These are phyloP conservation scores for Colletotrichum viniferum DNA, from an alignment of 2,329 filamentous ascomycete genomes.

Conservation along the genomic window DNA sequence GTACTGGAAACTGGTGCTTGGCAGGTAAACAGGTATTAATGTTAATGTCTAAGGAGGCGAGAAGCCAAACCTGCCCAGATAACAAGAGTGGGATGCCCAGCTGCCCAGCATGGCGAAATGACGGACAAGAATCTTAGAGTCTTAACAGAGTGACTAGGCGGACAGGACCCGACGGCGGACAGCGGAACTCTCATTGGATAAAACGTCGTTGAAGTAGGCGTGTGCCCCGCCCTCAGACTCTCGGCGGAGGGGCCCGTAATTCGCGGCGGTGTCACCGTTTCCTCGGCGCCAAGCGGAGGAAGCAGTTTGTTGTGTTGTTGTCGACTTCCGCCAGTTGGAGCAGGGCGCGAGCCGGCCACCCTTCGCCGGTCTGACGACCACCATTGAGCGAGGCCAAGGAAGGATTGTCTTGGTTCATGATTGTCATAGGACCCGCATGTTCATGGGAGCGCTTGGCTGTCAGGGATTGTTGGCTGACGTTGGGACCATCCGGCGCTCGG, in stretches of 20 bases:
- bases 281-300: conserved; percentile 16
- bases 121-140: conserved; percentile 5
- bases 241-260: conserved; percentile 4
- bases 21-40: neutral
- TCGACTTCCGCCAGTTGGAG: neutral
- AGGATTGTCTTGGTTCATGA: neutral
- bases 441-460: conserved; percentile 10
- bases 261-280: neutral
- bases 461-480: neutral
- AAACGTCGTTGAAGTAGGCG: neutral
- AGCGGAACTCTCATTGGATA: neutral
- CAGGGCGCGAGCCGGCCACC: neutral
- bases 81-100: conserved; percentile 1
- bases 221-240: neutral
- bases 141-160: conserved; percentile 2
- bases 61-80: conserved; percentile 3
- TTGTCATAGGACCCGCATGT: neutral
- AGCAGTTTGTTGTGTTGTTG: neutral
- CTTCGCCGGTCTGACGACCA: neutral
- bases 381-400: neutral
- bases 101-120: neutral
- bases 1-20: neutral
- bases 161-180: neutral
- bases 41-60: neutral
- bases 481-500: neutral